Evolutionary conservation across 176 grass and related monocot genomes (phyloP), one percentile per base, ranked within the genome.

Genomic region (Panicum miliaceum): DNA sequence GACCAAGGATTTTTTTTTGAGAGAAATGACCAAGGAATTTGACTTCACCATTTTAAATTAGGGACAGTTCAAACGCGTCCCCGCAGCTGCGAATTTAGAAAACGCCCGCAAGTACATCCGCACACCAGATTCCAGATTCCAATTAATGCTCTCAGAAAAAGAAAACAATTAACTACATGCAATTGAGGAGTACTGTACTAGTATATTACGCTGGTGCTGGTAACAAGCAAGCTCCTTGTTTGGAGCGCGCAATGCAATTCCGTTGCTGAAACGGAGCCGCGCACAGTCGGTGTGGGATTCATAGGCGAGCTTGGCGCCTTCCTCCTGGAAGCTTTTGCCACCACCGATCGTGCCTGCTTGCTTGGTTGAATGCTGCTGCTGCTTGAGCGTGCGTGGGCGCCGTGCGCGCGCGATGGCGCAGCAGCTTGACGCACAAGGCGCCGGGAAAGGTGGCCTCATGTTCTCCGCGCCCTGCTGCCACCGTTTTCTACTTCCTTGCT

Each of bases 381-480:
- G 8, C 7, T 41, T 41, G 40, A 41, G 40, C 40, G 38, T 40
- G 38, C 38, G 3, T 40, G 38, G 6, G 6, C 6, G 38, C 38
- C 42, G 43, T 10, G 43, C 57, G 61, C 23, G 79, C 32, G 13
- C n/a, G 51, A 75, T 58, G 86, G 9, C 6, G 16, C 29, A 4
- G 66, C 84, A 86, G 38, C 38, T 69, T 78, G 50, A 82, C 88
- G 88, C 88, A 73, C 88, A 79, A 83, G 84, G 13, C 89, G 89
- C 84, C 89, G 89, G 59, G 75, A 86, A 90, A 79, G 84, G 84
- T 45, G 80, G 80, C 74, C 80, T 79, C 41, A 80, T 83, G 89
- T 87, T 85, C 77, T 81, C 68, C 72, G 18, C 64, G 23, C 26
- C 14, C 19, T 73, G 54, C 19, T 73, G 54, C 12, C 26, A 50